Evolutionary conservation across 495 filamentous ascomycete genomes (phyloP), one percentile per base, ranked within the genome.

Genomic region (Rhizodiscina lignyota): DNA sequence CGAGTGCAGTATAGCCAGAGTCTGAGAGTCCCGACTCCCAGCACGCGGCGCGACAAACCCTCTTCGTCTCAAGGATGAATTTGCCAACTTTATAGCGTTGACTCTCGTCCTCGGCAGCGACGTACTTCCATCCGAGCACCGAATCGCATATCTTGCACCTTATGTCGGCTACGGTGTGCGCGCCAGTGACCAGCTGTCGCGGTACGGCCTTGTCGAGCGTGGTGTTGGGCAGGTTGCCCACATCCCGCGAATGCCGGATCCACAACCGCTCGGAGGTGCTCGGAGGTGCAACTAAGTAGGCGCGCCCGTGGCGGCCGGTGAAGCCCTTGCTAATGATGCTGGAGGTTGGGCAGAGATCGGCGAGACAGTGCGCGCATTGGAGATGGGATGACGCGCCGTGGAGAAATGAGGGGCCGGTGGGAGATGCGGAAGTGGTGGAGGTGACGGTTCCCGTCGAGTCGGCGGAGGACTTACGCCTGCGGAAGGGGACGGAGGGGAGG

Each of bases 1-100:
- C 50, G 2, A 30, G 21, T 18, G 28, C 45, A 28, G 40, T 42
- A 29, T 40, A 43, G 16, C 38, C 49, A 13, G 24, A 13, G n/a
- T n/a, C n/a, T n/a, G n/a, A n/a, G n/a, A n/a, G n/a, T 4, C 51
- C 48, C 21, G 70, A 66, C 49, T 91, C 83, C 80, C 79, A 91
- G 36, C 62, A 64, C n/a, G 67, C 61, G 31, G 62, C 68, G 4
- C 64, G 54, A 15, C 70, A 71, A 18, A 84, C 76, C 41, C 78
- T 64, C 51, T 74, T 74, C 21, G 77, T 84, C 60, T 96, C 87
- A 23, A 96, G 53, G n/a, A 96, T 94, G 47, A 86, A 94, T 53
- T 92, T 94, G 20, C 87, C 87, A 20, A 94, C 74, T 53, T 96
- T 96, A 58, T 96, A 96, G 36, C 68, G 66, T 53, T 96, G 87